Conservation (phyloP, 202 grass and related monocot species). For the Zizania palustris region DNA sequence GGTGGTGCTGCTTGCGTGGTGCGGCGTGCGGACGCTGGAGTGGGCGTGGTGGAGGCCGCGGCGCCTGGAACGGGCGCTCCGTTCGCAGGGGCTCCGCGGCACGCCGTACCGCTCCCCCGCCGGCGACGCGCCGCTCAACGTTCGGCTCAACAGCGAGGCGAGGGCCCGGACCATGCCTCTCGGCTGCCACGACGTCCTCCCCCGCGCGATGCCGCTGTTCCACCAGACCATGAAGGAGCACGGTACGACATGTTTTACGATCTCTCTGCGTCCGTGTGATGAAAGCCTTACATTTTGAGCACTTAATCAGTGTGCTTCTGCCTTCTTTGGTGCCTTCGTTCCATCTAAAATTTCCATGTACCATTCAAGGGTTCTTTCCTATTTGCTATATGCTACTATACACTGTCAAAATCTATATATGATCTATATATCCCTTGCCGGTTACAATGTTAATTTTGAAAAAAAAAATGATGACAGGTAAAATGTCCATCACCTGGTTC, state of each 20-base stretch:
- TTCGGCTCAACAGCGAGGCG: slow-evolving; percentile 50
- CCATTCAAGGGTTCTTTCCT: no score
- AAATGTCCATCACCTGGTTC: slow-evolving; percentile 59
- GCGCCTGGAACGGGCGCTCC: slow-evolving; percentile 52
- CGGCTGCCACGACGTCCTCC: slow-evolving; percentile 56
- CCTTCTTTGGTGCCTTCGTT: no score
- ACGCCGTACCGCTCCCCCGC: slow-evolving; percentile 49
- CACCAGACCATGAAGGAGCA: slow-evolving; percentile 55
- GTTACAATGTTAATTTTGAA: not conserved
- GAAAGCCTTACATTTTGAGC: not conserved
- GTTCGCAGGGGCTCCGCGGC: slow-evolving; percentile 63
- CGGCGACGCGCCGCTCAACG: slow-evolving; percentile 51
- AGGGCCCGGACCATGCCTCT: slow-evolving; percentile 55
- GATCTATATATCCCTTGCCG: not conserved
- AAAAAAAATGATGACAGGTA: slow-evolving; percentile 44
- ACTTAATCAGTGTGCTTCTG: not conserved
- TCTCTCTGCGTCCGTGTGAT: not conserved
- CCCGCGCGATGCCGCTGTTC: slow-evolving; percentile 49
- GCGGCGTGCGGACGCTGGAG: slow-evolving; percentile 44
- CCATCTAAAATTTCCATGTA: slow-evolving; percentile 22
- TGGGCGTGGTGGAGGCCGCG: slow-evolving; percentile 64
- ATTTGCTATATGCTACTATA: not conserved
- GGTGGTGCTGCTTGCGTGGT: slow-evolving; percentile 34
- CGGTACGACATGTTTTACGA: slow-evolving; percentile 20
- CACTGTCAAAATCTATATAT: not conserved